phyloP scores from a whole-genome alignment of 108 stramenopile genomes.

The Nannochloropsis gaditana region DNA sequence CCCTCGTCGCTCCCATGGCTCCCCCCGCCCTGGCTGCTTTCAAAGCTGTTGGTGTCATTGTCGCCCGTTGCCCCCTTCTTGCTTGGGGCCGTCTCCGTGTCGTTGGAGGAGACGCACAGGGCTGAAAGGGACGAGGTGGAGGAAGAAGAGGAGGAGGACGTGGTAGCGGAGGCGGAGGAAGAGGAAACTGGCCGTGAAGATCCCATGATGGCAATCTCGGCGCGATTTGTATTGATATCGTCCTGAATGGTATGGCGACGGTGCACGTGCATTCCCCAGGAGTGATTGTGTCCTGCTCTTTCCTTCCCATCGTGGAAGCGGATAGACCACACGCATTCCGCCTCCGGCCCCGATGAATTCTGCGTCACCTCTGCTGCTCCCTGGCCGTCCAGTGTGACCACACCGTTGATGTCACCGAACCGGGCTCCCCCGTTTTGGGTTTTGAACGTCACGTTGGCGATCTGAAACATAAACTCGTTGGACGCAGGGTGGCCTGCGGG shows the following conservation, averaged over 20 bases:
- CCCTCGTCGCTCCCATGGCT: background rate
- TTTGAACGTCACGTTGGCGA: background rate
- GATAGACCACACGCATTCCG: background rate
- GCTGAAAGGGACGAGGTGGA: background rate
- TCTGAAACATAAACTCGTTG: background rate
- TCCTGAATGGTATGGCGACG: no score
- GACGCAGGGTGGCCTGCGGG: background rate
- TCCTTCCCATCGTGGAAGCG: conserved; percentile 6
- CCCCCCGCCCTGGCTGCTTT: background rate
- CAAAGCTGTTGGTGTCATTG: background rate
- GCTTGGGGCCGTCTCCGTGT: background rate
- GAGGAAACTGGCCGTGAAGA: background rate
- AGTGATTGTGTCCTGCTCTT: background rate
- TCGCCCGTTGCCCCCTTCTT: background rate
- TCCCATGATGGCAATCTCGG: background rate
- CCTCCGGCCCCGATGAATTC: background rate
- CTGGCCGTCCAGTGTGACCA: background rate
- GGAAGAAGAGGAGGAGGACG: background rate
- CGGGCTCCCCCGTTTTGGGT: background rate
- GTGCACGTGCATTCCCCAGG: no score
- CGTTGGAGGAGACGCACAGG: background rate
- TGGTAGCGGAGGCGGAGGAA: background rate
- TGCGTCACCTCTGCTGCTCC: background rate
- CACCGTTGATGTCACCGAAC: background rate
- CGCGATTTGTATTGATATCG: no score